Evolutionary conservation across 352 stramenopile species (phyloP).

Genomic region (Phytopythium helicoides): DNA sequence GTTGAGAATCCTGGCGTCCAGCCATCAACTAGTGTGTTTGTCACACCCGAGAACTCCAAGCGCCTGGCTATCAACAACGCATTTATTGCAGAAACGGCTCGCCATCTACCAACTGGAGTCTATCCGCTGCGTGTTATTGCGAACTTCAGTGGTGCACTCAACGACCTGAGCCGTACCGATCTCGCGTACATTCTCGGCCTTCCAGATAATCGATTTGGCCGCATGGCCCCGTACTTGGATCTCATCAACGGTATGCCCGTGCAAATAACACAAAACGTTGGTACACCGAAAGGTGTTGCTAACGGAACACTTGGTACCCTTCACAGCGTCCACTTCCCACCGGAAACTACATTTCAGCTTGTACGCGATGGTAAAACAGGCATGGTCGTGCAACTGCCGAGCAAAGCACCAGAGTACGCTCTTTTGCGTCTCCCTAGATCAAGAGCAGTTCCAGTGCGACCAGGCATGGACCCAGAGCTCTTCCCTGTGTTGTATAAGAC

Average conservation of each 20-base stretch:
- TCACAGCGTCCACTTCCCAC: slow-evolving; percentile 4
- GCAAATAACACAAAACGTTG: slow-evolving; percentile 14
- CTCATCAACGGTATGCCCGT: slow-evolving; percentile 14
- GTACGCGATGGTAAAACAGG: slow-evolving; percentile 5
- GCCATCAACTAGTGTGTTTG: no score
- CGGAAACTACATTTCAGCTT: slow-evolving; percentile 4
- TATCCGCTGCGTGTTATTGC: no score
- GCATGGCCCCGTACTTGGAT: slow-evolving; percentile 13
- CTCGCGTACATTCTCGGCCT: background rate
- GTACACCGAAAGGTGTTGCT: slow-evolving; percentile 6
- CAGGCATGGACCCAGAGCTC: background rate
- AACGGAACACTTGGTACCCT: slow-evolving; percentile 8
- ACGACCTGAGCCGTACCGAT: background rate
- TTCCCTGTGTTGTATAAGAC: slow-evolving; percentile 12
- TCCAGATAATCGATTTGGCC: slow-evolving; percentile 5
- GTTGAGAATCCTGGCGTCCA: no score
- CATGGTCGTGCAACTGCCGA: slow-evolving; percentile 2
- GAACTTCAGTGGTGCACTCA: no score
- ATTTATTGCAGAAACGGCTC: slow-evolving; percentile 3
- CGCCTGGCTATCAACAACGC: slow-evolving; percentile 7
- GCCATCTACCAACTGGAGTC: no score
- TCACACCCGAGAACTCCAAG: no score
- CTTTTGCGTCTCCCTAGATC: slow-evolving; percentile 1
- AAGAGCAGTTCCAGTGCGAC: background rate
- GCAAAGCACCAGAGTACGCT: background rate